Percentiles rank a stretch among this genome's conserved stretches.
Conservation (phyloP, 441 rosid genomes). For the Mallotus japonicus region DNA sequence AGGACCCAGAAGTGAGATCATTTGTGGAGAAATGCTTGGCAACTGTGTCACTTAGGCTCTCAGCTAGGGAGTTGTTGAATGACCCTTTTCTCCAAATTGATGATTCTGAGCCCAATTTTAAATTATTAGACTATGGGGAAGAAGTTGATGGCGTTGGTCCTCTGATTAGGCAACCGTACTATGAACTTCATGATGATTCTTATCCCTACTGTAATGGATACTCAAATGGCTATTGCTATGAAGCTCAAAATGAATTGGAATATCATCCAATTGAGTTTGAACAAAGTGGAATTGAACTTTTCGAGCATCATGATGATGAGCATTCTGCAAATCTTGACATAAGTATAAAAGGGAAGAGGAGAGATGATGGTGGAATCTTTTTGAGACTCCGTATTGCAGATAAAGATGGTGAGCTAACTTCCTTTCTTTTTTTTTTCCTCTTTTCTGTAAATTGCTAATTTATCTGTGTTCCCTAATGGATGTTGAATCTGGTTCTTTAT, state of each 20-base stretch:
- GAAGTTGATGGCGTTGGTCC: slow-evolving; percentile 46
- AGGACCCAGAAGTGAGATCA: slow-evolving; percentile 65
- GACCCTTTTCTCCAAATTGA: slow-evolving; percentile 71
- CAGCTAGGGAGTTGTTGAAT: slow-evolving; percentile 76
- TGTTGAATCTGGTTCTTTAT: slow-evolving; percentile 7
- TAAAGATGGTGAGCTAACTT: slow-evolving; percentile 63
- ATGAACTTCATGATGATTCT: slow-evolving; percentile 35
- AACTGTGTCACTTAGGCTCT: slow-evolving; percentile 71
- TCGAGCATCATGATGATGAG: slow-evolving; percentile 64
- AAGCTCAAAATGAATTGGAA: slow-evolving; percentile 43
- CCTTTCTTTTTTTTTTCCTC: not conserved
- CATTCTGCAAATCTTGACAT: slow-evolving; percentile 53
- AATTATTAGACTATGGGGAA: slow-evolving; percentile 40
- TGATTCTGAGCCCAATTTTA: slow-evolving; percentile 53
- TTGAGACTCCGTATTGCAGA: slow-evolving; percentile 67
- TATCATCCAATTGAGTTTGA: slow-evolving; percentile 53
- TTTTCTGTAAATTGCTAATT: not conserved
- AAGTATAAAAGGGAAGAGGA: slow-evolving; percentile 70
- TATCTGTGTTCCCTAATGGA: not conserved
- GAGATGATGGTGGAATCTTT: slow-evolving; percentile 60
- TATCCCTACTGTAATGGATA: slow-evolving; percentile 41
- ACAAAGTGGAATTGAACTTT: slow-evolving; percentile 55
- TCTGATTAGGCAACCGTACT: slow-evolving; percentile 50
- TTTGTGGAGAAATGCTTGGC: slow-evolving; percentile 90
- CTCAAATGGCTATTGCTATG: slow-evolving; percentile 39